These are phyloP conservation scores for Ophiostoma sp. DNA, from an alignment of 2,329 filamentous ascomycete species.

Conservation along the genomic window DNA sequence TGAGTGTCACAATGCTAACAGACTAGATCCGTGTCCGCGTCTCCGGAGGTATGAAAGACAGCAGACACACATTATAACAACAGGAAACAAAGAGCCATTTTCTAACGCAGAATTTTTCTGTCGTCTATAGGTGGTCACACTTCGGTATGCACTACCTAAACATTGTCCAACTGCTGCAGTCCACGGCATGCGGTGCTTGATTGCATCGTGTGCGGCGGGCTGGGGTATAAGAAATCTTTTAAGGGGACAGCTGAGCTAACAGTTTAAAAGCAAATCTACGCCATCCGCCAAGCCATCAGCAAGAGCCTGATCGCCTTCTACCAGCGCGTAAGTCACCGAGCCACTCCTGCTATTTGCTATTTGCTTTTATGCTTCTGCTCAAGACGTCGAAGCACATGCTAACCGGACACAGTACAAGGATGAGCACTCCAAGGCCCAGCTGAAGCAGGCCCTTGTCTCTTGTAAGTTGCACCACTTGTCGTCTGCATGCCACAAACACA, in stretches of 20 bases:
- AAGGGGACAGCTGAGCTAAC: conserved; percentile 21
- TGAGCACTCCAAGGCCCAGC: conserved; percentile 99
- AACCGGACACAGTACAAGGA: conserved; percentile 85
- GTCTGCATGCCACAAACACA: no score
- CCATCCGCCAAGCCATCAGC: conserved; percentile 97
- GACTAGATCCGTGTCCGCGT: conserved; percentile 83
- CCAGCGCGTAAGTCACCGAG: conserved; percentile 44
- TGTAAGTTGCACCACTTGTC: conserved; percentile 38
- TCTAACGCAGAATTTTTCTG: conserved; percentile 20
- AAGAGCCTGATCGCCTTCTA: conserved; percentile 62
- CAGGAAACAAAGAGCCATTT: not conserved
- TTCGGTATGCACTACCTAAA: conserved; percentile 25
- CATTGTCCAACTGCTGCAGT: conserved; percentile 16
- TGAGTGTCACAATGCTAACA: conserved; percentile 19
- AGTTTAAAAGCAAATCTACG: conserved; percentile 46
- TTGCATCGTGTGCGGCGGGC: not conserved
- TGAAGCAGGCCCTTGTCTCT: conserved; percentile 93
- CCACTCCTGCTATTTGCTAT: conserved; percentile 2
- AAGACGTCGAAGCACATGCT: not conserved
- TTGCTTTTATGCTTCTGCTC: no score
- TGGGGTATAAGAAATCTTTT: conserved; percentile 15
- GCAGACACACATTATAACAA: not conserved
- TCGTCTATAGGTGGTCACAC: conserved; percentile 38
- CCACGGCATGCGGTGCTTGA: not conserved
- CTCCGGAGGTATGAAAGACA: conserved; percentile 67